Percentiles rank a stretch among this genome's conserved stretches.
Evolutionary conservation across 2,329 filamentous ascomycete genomes (phyloP).

Genomic region (Calcarisporium arbuscula): DNA sequence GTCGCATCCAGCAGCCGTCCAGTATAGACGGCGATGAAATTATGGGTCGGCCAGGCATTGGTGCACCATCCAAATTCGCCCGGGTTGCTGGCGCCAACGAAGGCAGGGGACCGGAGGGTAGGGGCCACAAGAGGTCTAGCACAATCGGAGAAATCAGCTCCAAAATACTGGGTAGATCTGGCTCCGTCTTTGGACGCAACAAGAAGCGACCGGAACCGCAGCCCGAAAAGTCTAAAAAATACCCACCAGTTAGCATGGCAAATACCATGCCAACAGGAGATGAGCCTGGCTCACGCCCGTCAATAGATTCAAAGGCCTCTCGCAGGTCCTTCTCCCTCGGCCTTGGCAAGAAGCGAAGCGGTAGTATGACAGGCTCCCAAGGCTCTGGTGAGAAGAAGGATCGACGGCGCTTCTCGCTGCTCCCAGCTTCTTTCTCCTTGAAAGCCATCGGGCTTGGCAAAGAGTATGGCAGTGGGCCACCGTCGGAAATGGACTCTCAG

Average conservation of each 20-base stretch:
- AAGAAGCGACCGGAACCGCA: constrained; percentile 44
- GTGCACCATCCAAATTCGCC: constrained; percentile 52
- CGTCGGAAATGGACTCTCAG: constrained; percentile 43
- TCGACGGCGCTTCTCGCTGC: constrained; percentile 64
- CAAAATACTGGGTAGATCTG: constrained; percentile 77
- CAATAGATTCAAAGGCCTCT: constrained; percentile 61
- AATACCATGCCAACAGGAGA: constrained; percentile 55
- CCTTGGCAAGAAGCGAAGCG: constrained; percentile 64
- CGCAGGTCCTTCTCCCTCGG: constrained; percentile 66
- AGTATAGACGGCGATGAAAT: constrained; percentile 57
- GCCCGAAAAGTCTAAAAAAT: constrained; percentile 59
- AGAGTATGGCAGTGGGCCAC: constrained; percentile 41
- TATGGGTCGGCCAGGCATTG: constrained; percentile 56
- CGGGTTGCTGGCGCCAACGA: constrained; percentile 52
- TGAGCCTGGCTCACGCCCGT: constrained; percentile 46
- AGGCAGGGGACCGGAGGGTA: constrained; percentile 36
- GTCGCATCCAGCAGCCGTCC: constrained; percentile 75
- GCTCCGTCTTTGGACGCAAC: constrained; percentile 69
- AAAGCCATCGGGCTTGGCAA: constrained; percentile 57
- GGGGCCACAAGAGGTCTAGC: constrained; percentile 63
- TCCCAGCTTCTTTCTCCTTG: constrained; percentile 58
- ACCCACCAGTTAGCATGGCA: constrained; percentile 89
- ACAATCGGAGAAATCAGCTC: constrained; percentile 77
- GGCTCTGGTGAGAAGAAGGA: constrained; percentile 49
- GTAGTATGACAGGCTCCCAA: constrained; percentile 55